phyloP scores from a whole-genome alignment of 164 flowering plant genomes.

The Cinnamomum micranthum region DNA sequence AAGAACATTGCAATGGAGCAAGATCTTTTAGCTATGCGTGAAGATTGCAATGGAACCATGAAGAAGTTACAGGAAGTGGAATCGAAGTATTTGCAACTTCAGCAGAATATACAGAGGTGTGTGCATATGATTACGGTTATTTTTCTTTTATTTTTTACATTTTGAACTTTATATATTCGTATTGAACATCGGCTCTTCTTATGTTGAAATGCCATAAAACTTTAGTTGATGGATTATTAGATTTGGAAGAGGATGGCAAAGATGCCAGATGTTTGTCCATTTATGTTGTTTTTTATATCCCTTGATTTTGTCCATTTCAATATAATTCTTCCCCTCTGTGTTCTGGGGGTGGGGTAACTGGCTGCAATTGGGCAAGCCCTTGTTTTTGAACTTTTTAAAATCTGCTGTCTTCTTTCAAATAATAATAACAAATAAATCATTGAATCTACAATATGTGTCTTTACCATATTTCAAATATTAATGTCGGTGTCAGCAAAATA shows the following conservation, averaged over 20 bases:
- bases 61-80: slow-evolving; percentile 71
- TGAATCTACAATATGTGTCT: no score
- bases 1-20: slow-evolving; percentile 55
- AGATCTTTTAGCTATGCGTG: slow-evolving; percentile 53
- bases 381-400: no score
- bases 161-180: neutral
- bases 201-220: no score
- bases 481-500: neutral
- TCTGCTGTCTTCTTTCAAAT: no score
- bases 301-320: no score
- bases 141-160: neutral
- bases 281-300: no score
- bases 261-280: neutral
- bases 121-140: no score
- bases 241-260: neutral
- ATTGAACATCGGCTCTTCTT: neutral
- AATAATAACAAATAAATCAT: no score
- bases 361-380: no score
- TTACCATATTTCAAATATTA: no score
- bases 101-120: slow-evolving; percentile 68
- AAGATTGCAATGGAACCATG: slow-evolving; percentile 39
- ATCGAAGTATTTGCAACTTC: slow-evolving; percentile 53
- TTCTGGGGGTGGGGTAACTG: no score
- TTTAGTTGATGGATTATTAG: neutral
- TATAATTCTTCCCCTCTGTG: no score